A percentile compares a stretch with the other conserved stretches of the same genome.
phyloP scores from a whole-genome alignment of 2,329 filamentous ascomycete species.

The Diaporthe batatas region DNA sequence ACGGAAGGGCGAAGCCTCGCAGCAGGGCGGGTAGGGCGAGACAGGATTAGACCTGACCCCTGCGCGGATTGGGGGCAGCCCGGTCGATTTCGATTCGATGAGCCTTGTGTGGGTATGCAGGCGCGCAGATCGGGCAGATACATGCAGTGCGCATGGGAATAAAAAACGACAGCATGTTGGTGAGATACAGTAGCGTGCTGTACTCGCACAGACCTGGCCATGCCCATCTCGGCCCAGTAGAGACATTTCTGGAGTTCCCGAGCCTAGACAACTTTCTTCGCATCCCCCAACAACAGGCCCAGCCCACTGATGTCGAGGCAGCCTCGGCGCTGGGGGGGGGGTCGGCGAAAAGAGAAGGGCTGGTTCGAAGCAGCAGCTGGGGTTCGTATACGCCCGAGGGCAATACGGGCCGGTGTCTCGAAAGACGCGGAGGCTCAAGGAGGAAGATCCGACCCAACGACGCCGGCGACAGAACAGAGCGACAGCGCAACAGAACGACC shows the following conservation, averaged over 20 bases:
- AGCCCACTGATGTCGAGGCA: background rate
- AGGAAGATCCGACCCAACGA: background rate
- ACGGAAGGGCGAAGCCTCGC: slow-evolving; percentile 19
- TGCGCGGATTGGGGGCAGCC: slow-evolving; percentile 21
- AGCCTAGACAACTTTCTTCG: slow-evolving; percentile 7
- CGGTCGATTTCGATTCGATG: slow-evolving; percentile 21
- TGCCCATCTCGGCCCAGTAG: slow-evolving; percentile 25
- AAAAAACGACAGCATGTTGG: slow-evolving; percentile 23
- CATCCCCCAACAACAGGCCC: background rate
- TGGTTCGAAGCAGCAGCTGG: background rate
- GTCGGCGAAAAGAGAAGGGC: too few species aligned
- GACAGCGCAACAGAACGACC: background rate
- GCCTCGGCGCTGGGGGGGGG: background rate
- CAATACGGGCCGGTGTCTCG: background rate
- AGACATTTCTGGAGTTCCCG: background rate
- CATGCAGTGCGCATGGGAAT: slow-evolving; percentile 36
- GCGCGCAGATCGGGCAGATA: slow-evolving; percentile 31
- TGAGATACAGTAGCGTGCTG: slow-evolving; percentile 34
- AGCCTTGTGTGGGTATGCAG: slow-evolving; percentile 32
- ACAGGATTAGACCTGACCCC: slow-evolving; percentile 26
- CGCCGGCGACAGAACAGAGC: background rate
- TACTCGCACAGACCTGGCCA: slow-evolving; percentile 32
- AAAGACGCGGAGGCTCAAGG: background rate
- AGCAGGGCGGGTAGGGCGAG: slow-evolving; percentile 26
- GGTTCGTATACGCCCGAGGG: background rate